Percentiles rank a stretch among this genome's conserved stretches.
Evolutionary conservation across 2,329 filamentous ascomycete genomes (phyloP).

Genomic region (Chrysoporthe austroafricana): DNA sequence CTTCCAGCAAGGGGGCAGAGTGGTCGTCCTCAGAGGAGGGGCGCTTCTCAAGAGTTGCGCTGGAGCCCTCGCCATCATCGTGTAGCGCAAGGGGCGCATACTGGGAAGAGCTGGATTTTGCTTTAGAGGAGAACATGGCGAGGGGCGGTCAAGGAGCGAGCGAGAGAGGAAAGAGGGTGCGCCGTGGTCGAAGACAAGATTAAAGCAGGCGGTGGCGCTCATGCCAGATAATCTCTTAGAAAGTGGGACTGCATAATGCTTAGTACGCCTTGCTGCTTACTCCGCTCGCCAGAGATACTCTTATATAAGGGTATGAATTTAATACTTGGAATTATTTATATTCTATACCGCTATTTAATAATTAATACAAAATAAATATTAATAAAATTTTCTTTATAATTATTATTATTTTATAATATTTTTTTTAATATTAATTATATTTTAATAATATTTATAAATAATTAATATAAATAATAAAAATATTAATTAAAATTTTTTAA

Average conservation of each 20-base stretch:
- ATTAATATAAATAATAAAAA: background rate
- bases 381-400: background rate
- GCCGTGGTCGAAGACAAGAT: background rate
- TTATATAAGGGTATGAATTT: no score
- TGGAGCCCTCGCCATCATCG: background rate
- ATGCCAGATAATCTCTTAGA: no score
- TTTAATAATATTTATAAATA: background rate
- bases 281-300: no score
- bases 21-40: background rate
- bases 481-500: background rate
- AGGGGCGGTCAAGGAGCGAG: background rate
- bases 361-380: no score
- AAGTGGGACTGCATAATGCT: no score
- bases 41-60: background rate
- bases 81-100: background rate
- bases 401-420: background rate
- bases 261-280: no score
- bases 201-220: background rate
- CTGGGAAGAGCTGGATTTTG: background rate
- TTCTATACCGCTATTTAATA: no score
- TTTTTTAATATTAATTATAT: background rate
- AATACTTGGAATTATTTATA: no score
- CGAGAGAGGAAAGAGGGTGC: background rate
- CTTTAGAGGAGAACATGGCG: background rate
- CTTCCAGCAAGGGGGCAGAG: background rate